A percentile compares a stretch with the other conserved stretches of the same genome.
These are phyloP conservation scores for Selenicereus undatus DNA, from an alignment of 148 eudicot species.

Conservation along the genomic window DNA sequence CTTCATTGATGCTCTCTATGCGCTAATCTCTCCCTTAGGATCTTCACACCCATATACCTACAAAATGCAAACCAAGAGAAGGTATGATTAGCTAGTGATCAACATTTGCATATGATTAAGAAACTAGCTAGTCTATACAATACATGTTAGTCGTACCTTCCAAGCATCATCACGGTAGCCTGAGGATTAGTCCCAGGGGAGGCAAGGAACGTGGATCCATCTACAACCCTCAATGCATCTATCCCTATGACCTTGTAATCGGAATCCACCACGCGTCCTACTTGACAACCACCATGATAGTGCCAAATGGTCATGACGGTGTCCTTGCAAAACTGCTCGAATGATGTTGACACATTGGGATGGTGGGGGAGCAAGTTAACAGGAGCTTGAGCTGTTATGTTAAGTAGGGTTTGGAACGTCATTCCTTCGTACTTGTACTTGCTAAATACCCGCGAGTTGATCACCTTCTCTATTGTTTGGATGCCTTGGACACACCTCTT, in stretches of 20 bases:
- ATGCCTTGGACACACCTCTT: conserved; percentile 61
- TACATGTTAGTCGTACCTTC: conserved; percentile 49
- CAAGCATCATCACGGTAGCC: conserved; percentile 89
- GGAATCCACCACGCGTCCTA: conserved; percentile 51
- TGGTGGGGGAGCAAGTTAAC: conserved; percentile 64
- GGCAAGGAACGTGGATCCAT: conserved; percentile 65
- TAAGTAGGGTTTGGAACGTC: conserved; percentile 37
- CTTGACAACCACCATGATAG: conserved; percentile 75
- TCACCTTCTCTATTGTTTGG: conserved; percentile 43
- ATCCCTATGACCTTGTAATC: conserved; percentile 63
- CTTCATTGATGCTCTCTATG: conserved; percentile 16
- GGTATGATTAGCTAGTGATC: background rate
- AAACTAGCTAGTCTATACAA: too few species aligned
- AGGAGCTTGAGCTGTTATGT: conserved; percentile 46
- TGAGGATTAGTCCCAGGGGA: conserved; percentile 92
- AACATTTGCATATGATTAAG: background rate
- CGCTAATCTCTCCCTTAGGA: conserved; percentile 40
- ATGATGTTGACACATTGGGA: conserved; percentile 35
- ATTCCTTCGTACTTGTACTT: conserved; percentile 36
- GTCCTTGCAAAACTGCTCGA: conserved; percentile 67
- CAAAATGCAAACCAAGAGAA: background rate
- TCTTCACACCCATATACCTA: conserved; percentile 81
- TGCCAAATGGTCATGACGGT: conserved; percentile 84
- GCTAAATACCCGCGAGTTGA: conserved; percentile 51
- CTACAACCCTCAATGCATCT: conserved; percentile 56